A percentile compares a stretch with the other conserved stretches of the same genome.
Conservation (phyloP, 352 stramenopile genomes). For the Globisporangium polare region DNA sequence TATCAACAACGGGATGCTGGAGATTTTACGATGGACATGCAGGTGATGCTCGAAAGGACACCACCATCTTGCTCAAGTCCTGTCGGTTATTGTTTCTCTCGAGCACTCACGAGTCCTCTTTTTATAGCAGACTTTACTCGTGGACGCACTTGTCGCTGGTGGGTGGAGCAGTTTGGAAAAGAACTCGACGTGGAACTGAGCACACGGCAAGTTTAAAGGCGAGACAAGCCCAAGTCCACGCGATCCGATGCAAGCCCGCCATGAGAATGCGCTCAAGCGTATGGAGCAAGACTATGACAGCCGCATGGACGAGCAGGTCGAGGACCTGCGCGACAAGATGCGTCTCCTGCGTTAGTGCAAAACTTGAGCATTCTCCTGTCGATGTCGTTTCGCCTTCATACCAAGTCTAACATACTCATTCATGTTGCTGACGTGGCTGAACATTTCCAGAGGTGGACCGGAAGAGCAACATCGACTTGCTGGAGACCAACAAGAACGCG, state of each 20-base stretch:
- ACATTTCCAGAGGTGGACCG: conserved; percentile 67
- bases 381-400: neutral
- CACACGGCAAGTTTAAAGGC: neutral
- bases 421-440: neutral
- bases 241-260: conserved; percentile 43
- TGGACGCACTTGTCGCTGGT: neutral
- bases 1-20: neutral
- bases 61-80: neutral
- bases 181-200: neutral
- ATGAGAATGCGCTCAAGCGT: conserved; percentile 67
- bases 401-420: neutral
- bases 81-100: conserved; percentile 2
- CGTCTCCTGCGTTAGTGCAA: conserved; percentile 62
- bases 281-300: conserved; percentile 82
- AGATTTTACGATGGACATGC: neutral
- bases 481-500: conserved; percentile 86
- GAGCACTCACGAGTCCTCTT: neutral
- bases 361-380: neutral
- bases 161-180: neutral
- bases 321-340: conserved; percentile 84
- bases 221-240: neutral
- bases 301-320: conserved; percentile 82
- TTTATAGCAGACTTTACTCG: conserved; percentile 1
- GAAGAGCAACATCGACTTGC: conserved; percentile 79
- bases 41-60: neutral